Evolutionary conservation across 148 eudicot genomes (phyloP), one percentile per base, ranked within the genome.

Genomic region (Diospyros lotus): DNA sequence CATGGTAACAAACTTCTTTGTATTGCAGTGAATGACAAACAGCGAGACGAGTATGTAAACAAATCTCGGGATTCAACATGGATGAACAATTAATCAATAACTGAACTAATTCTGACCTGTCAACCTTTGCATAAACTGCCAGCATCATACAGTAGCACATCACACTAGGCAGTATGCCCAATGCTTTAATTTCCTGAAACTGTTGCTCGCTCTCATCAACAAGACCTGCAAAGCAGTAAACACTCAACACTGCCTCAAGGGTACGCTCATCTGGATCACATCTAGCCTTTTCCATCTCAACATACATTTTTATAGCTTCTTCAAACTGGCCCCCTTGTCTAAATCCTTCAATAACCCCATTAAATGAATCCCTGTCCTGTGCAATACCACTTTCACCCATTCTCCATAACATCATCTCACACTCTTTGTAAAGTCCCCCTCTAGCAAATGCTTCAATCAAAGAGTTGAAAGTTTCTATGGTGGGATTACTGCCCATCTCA

Each of bases 121-220:
- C 91, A 71, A 79, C 74, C 78, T 86, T 94, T 39, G 93, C 98
- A 78, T 89, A 92, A 74, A 89, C 88, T 53, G 95, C 92, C 78
- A 94, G 85, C 97, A 94, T 90, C 98, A 94, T 94, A 75, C 95
- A 94, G 75, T 94, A 94, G 79, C 96, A 86, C 91, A 92, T 94
- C 41, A 92, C 87, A 79, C 91, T 92, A 5, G 98, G 98, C 64
- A 89, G 85, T 71, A 88, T 81, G 52, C 93, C 98, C 74, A 85
- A 80, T 65, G 83, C 90, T 86, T 89, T 90, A 42, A 94, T 94
- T 86, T 94, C 97, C 82, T 66, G 83, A 84, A 94, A 94, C 84
- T 92, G 97, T 73, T 85, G 89, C 83, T 85, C 96, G 56, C 95
- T 91, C 82, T 92, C 97, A 82, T 91, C 97, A 62, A 92, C 89